These are phyloP conservation scores for Rhodosporidiobolus sp. DNA, from an alignment of 768 basidiomycete species.

Conservation along the genomic window DNA sequence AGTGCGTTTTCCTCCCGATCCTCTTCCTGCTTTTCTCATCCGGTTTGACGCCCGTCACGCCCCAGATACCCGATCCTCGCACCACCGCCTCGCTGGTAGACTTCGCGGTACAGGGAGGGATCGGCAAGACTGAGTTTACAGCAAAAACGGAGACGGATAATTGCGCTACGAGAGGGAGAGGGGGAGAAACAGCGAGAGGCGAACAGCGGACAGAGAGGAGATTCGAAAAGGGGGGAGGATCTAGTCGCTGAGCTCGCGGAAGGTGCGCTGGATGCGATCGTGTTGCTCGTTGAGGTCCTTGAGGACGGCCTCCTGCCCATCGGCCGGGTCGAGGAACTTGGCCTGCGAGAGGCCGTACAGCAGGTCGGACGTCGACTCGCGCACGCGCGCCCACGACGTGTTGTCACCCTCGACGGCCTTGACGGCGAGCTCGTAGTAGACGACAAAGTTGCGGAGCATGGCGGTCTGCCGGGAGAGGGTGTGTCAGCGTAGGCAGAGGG, in stretches of 20 bases:
- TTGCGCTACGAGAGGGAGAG: not conserved
- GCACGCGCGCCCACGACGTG: slow-evolving; percentile 78
- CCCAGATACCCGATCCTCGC: slow-evolving; percentile 10
- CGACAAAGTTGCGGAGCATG: slow-evolving; percentile 92
- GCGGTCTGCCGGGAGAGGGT: slow-evolving; percentile 61
- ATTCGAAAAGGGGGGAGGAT: not conserved
- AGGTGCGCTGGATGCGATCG: slow-evolving; percentile 32
- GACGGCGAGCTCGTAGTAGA: slow-evolving; percentile 86
- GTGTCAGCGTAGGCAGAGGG: too few species aligned
- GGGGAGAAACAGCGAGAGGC: too few species aligned
- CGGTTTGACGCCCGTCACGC: not conserved
- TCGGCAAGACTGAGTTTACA: not conserved
- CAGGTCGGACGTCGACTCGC: slow-evolving; percentile 77
- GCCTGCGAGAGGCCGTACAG: slow-evolving; percentile 98
- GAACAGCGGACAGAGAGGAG: too few species aligned
- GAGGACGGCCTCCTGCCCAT: slow-evolving; percentile 59
- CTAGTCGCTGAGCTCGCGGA: slow-evolving; percentile 33
- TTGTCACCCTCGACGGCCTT: slow-evolving; percentile 79
- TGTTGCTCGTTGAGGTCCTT: slow-evolving; percentile 34
- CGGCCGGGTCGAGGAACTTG: slow-evolving; percentile 80
- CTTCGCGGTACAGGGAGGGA: not conserved
- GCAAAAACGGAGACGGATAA: not conserved
- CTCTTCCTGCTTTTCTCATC: not conserved
- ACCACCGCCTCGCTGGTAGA: slow-evolving; percentile 21
- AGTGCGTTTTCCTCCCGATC: not conserved